These are phyloP conservation scores for Wallacemonas rigidus DNA, from an alignment of 208 protist species.

Conservation along the genomic window DNA sequence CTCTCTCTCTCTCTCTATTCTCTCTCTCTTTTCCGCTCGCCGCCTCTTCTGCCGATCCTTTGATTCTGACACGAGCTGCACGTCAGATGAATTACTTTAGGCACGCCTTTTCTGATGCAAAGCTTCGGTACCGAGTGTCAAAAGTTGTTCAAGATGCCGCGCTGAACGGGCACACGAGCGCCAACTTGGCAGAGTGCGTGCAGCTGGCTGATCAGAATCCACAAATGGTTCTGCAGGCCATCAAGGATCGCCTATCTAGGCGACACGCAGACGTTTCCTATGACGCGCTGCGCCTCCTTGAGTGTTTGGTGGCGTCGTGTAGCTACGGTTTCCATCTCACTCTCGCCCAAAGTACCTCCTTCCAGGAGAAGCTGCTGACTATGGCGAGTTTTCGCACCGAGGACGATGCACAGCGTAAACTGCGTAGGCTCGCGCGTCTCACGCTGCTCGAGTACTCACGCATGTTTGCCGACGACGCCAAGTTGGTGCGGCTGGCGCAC, in stretches of 20 bases:
- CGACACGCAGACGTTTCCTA: slow-evolving; percentile 38
- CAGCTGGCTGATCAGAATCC: slow-evolving; percentile 59
- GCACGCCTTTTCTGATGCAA: slow-evolving; percentile 47
- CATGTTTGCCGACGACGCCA: slow-evolving; percentile 76
- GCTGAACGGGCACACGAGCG: slow-evolving; percentile 11
- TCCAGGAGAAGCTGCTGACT: slow-evolving; percentile 70
- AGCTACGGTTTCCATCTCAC: slow-evolving; percentile 77
- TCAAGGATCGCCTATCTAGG: slow-evolving; percentile 42
- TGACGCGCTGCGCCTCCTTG: slow-evolving; percentile 61
- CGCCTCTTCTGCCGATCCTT: not conserved
- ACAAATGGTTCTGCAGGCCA: slow-evolving; percentile 40
- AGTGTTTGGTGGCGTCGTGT: slow-evolving; percentile 74
- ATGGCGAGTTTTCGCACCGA: slow-evolving; percentile 56
- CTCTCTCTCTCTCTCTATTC: not conserved
- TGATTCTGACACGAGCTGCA: not conserved
- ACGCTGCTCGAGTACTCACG: slow-evolving; percentile 87
- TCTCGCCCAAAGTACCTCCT: slow-evolving; percentile 45
- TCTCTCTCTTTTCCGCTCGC: slow-evolving; percentile 1
- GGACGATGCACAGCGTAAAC: slow-evolving; percentile 47
- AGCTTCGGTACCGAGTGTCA: slow-evolving; percentile 49
- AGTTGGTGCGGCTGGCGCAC: slow-evolving; percentile 51
- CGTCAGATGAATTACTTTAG: slow-evolving; percentile 65
- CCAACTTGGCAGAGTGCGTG: slow-evolving; percentile 45
- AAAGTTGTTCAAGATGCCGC: slow-evolving; percentile 42
- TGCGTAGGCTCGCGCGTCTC: slow-evolving; percentile 66